These are phyloP conservation scores for Botrytis galanthina DNA, from an alignment of 2,329 filamentous ascomycete genomes.

Conservation along the genomic window DNA sequence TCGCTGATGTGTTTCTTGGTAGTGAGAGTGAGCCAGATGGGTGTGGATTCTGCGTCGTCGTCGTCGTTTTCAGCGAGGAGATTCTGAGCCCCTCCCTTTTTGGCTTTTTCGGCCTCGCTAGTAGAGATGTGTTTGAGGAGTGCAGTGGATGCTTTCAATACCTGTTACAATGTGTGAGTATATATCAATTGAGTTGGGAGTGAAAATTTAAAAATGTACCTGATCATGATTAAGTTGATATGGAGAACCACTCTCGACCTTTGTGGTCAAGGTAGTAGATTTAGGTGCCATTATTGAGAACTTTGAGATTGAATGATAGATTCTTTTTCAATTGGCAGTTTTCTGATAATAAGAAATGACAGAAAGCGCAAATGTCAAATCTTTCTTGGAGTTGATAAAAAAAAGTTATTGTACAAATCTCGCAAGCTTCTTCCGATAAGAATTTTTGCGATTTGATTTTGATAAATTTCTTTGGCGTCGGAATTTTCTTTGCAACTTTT, in stretches of 20 bases:
- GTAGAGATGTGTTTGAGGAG: conserved; percentile 61
- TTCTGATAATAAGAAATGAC: background rate
- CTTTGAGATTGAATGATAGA: background rate
- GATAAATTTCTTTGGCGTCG: conserved; percentile 22
- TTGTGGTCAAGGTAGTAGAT: conserved; percentile 36
- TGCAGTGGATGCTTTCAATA: conserved; percentile 61
- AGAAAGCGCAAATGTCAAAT: conserved; percentile 8
- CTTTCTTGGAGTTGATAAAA: conserved; percentile 9
- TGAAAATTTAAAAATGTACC: conserved; percentile 27
- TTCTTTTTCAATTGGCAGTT: background rate
- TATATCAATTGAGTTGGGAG: background rate
- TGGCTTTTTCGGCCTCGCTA: conserved; percentile 44
- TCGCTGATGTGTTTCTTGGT: conserved; percentile 68
- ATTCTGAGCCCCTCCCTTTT: conserved; percentile 52
- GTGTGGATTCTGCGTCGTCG: conserved; percentile 44
- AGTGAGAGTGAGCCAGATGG: conserved; percentile 61
- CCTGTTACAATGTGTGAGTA: conserved; percentile 41
- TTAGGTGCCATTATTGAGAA: conserved; percentile 32
- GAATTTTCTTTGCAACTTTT: background rate
- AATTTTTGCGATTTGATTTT: conserved; percentile 20
- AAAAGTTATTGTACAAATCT: conserved; percentile 2
- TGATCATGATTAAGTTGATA: conserved; percentile 39
- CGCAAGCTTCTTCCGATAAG: conserved; percentile 16
- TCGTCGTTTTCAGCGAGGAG: conserved; percentile 47
- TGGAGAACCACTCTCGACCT: conserved; percentile 38